phyloP scores from a whole-genome alignment of 352 stramenopile genomes.

The Pythium oligandrum region DNA sequence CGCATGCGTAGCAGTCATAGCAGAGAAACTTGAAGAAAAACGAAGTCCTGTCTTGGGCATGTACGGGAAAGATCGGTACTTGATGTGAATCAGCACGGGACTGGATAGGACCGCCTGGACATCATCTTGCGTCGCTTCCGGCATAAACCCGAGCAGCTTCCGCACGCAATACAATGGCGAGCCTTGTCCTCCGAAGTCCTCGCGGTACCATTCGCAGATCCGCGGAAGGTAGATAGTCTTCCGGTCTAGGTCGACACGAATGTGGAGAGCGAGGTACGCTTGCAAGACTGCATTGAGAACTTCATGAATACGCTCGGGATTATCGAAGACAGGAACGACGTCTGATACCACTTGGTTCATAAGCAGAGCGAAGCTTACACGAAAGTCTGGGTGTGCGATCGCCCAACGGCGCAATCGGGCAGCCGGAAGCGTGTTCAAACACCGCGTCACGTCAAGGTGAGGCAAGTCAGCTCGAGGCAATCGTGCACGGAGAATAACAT shows the following conservation, averaged over 20 bases:
- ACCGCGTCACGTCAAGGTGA: too few relatives aligned
- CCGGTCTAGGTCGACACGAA: conserved; percentile 23
- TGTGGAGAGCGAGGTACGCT: conserved; percentile 25
- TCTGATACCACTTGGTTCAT: conserved; percentile 35
- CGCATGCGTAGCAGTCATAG: too few relatives aligned
- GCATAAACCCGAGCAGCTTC: conserved; percentile 73
- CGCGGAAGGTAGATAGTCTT: conserved; percentile 44
- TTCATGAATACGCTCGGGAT: conserved; percentile 46
- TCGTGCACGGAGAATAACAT: conserved; percentile 56
- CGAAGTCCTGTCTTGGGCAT: conserved; percentile 19
- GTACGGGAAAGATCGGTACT: conserved; percentile 58
- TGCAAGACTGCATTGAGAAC: conserved; percentile 59
- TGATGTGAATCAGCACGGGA: conserved; percentile 38
- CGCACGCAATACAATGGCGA: conserved; percentile 56
- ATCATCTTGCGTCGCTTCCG: conserved; percentile 31
- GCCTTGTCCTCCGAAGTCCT: conserved; percentile 49
- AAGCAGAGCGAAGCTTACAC: conserved; percentile 62
- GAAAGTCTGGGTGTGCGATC: conserved; percentile 71
- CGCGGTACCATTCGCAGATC: conserved; percentile 71
- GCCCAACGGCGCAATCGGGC: conserved; percentile 23
- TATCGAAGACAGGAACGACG: conserved; percentile 17
- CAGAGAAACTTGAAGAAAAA: too few relatives aligned
- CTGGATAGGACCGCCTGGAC: conserved; percentile 46
- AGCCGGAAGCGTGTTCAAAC: too few relatives aligned
- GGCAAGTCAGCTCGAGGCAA: conserved; percentile 24